phyloP scores from a whole-genome alignment of 2,329 filamentous ascomycete species.

The Colletotrichum orchidophilum region DNA sequence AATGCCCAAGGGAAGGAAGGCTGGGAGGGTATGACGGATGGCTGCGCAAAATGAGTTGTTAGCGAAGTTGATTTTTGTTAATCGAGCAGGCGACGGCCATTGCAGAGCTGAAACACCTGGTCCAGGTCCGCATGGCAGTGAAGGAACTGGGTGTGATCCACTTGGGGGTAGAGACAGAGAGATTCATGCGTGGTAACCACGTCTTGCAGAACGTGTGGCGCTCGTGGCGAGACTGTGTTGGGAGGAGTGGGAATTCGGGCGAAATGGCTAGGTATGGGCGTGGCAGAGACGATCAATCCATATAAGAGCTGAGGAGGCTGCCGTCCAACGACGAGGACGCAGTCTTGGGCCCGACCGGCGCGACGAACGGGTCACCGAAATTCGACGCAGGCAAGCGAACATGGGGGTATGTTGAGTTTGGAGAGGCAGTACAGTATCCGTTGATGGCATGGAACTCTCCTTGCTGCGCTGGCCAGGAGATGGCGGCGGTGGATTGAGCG shows the following conservation, averaged over 20 bases:
- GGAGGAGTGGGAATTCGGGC: not conserved
- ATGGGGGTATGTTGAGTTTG: constrained; percentile 27
- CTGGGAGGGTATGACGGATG: constrained; percentile 26
- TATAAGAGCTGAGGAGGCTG: constrained; percentile 7
- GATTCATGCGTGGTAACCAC: constrained; percentile 33
- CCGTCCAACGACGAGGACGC: constrained; percentile 14
- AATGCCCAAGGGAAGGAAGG: constrained; percentile 21
- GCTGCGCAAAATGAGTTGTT: constrained; percentile 30
- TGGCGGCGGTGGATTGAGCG: constrained; percentile 4
- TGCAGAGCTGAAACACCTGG: constrained; percentile 35
- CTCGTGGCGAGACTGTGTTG: constrained; percentile 2
- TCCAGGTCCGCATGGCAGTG: constrained; percentile 32
- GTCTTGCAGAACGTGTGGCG: constrained; percentile 22
- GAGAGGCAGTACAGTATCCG: constrained; percentile 19
- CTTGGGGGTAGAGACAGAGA: constrained; percentile 28
- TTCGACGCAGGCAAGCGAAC: constrained; percentile 25
- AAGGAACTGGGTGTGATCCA: constrained; percentile 33
- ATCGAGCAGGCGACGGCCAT: constrained; percentile 14
- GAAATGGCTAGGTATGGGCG: constrained; percentile 8
- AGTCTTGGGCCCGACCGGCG: not conserved
- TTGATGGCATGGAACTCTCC: constrained; percentile 19
- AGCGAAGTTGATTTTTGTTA: constrained; percentile 14
- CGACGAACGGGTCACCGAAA: constrained; percentile 15
- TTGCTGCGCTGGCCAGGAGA: constrained; percentile 2
- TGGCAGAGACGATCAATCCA: constrained; percentile 12